Evolutionary conservation across 1,284 basidiomycete species (phyloP), one percentile per base, ranked within the genome.

Genomic region (Cutaneotrichosporon sp.): DNA sequence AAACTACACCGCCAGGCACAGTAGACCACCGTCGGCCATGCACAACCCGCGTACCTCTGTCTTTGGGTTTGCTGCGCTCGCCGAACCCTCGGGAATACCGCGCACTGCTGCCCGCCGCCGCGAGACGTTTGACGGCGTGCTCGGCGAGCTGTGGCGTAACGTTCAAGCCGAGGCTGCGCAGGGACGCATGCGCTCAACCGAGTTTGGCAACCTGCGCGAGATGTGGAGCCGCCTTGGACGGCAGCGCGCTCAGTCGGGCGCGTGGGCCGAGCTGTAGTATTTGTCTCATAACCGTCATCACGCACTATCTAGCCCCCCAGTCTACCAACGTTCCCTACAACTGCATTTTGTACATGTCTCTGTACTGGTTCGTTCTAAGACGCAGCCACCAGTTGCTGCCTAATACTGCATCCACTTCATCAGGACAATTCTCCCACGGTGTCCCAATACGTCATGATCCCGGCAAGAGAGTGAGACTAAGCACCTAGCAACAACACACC

Each of bases 91-190:
- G 22, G 21, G 22, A 13, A 30, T 31, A 13, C 49, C 21, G 26
- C 26, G 26, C 22, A 26, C 42, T 7, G 57, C 31, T 16, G 60
- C 52, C 4, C 60, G 60, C 30, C 61, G 73, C 36, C 63, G 63
- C 26, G 70, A 76, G 57, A 73, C 67, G 36, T 63, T 77, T 32
- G 74, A 77, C 63, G 66, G 64, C 22, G 65, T 74, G n/a, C 57
- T 76, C n/a, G 56, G 60, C 18, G 74, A 77, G 57, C 65, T 77
- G 66, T 74, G 76, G 73, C 65, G 62, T 31, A 63, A 64, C 57
- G 66, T 75, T 9, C 70, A 73, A 59, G 18, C 31, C 22, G 76
- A 75, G 40, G 51, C 66, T 11, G 51, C 53, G 42, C 26, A 46
- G 2, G 73, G 74, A 1, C 58, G 52, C n/a, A 38, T 74, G 40